Evolutionary conservation across 2,329 filamentous ascomycete species (phyloP), one percentile per base, ranked within the genome.

Genomic region (Tolypocladium inflatum): DNA sequence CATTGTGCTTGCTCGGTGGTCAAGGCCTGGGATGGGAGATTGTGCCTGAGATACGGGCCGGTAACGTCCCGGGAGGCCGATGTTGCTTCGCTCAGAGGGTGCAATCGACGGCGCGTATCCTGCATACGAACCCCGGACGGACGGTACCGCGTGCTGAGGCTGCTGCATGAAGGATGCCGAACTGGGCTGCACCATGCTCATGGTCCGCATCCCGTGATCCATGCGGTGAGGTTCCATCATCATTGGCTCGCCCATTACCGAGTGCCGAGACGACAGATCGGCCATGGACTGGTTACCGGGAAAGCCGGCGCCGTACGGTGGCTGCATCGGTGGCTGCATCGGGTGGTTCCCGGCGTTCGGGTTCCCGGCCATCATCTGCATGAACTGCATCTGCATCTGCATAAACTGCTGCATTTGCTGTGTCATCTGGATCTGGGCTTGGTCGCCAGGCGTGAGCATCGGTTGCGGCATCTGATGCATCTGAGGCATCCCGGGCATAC

Each of bases 301-400:
- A 26, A 67, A 52, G n/a, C 59, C 59, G 30, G 38, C 64, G 23
- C 64, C 65, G 48, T 68, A 70, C 10, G 67, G 65, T 42, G 61
- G 60, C 48, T 68, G 67, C 67, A 68, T 66, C 41, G 61, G 63
- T 39, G 62, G 63, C 42, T 61, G 72, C 69, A 76, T 74, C 17
- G 58, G 60, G 19, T 60, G 56, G 15, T 56, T 60, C 50, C 62
- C 61, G 15, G 61, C 64, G 37, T 62, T 67, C 57, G 70, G 69
- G 60, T 75, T 76, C 55, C 68, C 64, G 0, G 79, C 78, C 81
- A 90, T 89, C 84, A 91, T 88, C 66, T 92, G 88, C 88, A 95
- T 93, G 74, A 91, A 91, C 69, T 95, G 89, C 88, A 95, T 92
- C 70, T 96, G 91, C 87, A 94, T 91, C 69, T 91, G 88, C 88